Evolutionary conservation across 164 flowering plant genomes (phyloP).

Genomic region (Annona squamosa): DNA sequence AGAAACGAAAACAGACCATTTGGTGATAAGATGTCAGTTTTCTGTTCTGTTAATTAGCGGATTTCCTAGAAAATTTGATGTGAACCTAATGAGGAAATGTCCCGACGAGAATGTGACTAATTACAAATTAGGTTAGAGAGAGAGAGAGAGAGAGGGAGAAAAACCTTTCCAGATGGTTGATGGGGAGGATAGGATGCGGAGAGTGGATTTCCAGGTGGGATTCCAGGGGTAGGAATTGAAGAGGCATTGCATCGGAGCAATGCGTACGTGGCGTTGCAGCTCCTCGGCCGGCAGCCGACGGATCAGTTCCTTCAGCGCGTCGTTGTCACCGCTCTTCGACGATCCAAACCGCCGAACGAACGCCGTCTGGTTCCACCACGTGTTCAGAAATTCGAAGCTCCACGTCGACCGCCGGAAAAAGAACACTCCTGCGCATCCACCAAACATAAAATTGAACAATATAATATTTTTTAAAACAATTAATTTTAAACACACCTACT

Average conservation of each 20-base stretch:
- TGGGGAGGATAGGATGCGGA: conserved; percentile 10
- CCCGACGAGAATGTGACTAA: background rate
- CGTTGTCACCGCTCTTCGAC: conserved; percentile 20
- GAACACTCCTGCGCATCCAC: conserved; percentile 6
- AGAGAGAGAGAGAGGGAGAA: background rate
- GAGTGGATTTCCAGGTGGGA: conserved; percentile 16
- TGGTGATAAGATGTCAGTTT: background rate
- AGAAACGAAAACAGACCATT: background rate
- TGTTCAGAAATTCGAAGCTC: conserved; percentile 17
- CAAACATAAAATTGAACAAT: background rate
- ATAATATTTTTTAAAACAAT: too few relatives aligned
- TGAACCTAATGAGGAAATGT: background rate
- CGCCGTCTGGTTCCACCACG: conserved; percentile 21
- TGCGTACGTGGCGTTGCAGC: conserved; percentile 9
- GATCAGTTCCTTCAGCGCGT: conserved; percentile 13
- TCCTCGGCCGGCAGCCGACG: conserved; percentile 3
- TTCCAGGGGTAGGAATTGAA: conserved; percentile 21
- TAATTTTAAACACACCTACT: too few relatives aligned
- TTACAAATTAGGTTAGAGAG: background rate
- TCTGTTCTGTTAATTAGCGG: background rate
- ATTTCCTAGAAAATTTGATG: background rate
- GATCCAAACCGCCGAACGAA: conserved; percentile 14
- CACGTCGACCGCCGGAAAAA: conserved; percentile 12
- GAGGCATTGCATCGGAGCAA: conserved; percentile 17
- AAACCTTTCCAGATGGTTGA: conserved; percentile 14